Evolutionary conservation across 2,329 filamentous ascomycete species (phyloP).

Genomic region (Lasiodiplodia citricola): DNA sequence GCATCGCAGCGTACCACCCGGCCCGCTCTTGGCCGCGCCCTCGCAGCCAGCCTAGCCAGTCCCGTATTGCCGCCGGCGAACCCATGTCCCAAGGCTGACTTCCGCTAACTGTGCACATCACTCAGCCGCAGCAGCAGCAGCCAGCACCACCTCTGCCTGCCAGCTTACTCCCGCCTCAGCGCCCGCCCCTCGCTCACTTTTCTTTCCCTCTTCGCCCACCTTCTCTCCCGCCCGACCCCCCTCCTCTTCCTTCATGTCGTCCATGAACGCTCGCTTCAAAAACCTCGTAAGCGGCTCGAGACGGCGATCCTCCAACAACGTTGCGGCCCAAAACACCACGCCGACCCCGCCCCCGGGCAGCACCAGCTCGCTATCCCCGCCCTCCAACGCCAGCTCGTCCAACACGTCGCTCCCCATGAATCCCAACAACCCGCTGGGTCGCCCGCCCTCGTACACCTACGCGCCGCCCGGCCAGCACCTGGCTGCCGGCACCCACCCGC

Average conservation of each 20-base stretch:
- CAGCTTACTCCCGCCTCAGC: slow-evolving; percentile 19
- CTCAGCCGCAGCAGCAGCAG: slow-evolving; percentile 26
- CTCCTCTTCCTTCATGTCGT: slow-evolving; percentile 37
- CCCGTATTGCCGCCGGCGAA: slow-evolving; percentile 21
- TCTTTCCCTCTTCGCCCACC: not conserved
- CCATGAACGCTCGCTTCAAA: slow-evolving; percentile 72
- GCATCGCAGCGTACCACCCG: slow-evolving; percentile 13
- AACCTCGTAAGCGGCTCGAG: slow-evolving; percentile 76
- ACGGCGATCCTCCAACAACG: slow-evolving; percentile 70
- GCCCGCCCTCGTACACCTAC: slow-evolving; percentile 69
- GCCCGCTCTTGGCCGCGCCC: slow-evolving; percentile 21
- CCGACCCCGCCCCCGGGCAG: slow-evolving; percentile 44
- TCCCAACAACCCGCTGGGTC: slow-evolving; percentile 59
- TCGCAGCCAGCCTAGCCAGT: slow-evolving; percentile 17
- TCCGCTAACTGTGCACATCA: slow-evolving; percentile 24
- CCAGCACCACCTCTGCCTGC: slow-evolving; percentile 23
- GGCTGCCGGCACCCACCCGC: slow-evolving; percentile 34
- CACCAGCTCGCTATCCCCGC: slow-evolving; percentile 44
- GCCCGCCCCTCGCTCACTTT: slow-evolving; percentile 23
- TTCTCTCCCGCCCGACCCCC: slow-evolving; percentile 32
- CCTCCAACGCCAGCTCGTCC: slow-evolving; percentile 45
- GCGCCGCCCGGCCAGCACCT: slow-evolving; percentile 47
- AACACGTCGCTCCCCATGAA: slow-evolving; percentile 56
- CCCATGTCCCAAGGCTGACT: slow-evolving; percentile 26
- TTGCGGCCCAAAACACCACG: slow-evolving; percentile 43